Conservation (phyloP, 768 basidiomycete species). For the Calocybe cyanea region DNA sequence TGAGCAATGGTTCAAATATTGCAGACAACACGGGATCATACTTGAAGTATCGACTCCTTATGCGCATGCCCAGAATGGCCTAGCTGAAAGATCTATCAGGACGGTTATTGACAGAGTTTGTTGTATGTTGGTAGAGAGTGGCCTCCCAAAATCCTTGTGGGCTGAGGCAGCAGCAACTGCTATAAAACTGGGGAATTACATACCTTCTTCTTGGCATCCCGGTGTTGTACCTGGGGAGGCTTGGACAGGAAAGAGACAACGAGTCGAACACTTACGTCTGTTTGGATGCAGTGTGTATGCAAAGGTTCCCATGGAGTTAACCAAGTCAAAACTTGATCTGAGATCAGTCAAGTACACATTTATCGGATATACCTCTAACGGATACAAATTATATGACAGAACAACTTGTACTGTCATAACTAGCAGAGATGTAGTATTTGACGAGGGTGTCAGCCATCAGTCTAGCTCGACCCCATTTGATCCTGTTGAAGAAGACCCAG, state of each 20-base stretch:
- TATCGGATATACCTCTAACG: neutral
- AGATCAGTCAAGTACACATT: neutral
- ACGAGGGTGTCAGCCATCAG: neutral
- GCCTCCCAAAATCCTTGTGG: neutral
- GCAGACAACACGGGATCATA: neutral
- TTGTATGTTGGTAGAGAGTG: neutral
- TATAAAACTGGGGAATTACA: neutral
- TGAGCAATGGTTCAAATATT: neutral
- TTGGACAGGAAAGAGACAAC: neutral
- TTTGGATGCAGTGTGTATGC: neutral
- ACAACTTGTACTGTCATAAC: neutral
- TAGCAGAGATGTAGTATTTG: neutral
- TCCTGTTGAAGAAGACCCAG: too few relatives aligned
- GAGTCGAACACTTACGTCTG: neutral
- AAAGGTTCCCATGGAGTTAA: neutral
- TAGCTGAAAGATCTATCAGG: neutral
- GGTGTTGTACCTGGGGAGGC: neutral
- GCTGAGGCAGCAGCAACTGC: neutral
- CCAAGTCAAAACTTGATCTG: neutral
- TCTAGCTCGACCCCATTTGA: neutral
- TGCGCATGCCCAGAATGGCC: neutral
- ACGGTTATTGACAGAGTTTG: neutral
- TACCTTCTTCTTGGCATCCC: neutral
- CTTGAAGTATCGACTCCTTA: neutral
- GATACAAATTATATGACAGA: conserved; percentile 5